Base-by-base conservation (phyloP, 1,284 basidiomycete genomes). In the Coniferiporia weirii region DNA sequence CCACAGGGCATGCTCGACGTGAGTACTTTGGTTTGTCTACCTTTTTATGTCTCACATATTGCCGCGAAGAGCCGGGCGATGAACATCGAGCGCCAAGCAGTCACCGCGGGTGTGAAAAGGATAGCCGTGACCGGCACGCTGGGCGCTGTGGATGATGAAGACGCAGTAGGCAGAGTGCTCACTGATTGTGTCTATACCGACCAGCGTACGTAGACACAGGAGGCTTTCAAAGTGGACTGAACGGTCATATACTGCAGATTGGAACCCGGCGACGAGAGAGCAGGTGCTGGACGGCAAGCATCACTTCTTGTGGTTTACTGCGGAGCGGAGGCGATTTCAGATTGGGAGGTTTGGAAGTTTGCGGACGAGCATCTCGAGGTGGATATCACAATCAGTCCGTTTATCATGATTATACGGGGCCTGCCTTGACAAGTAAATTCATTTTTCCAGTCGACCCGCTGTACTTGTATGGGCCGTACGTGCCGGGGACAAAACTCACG, bases 331-430 rank as follows among this genome's bases (percentile, higher is more conserved):
- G 59, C 51, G 7, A 44, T 64, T 4, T 46, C 59, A 17, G 62
- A 64, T 36, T 47, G 38, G n/a, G 59, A 59, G n/a, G 52, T 61
- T n/a, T 64, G 63, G 63, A 52, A 61, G 46, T 64, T 59, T 45
- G 62, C 61, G 1, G 49, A 61, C 13, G 19, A 53, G n/a, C 56
- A 61, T 15, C 53, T 56, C 6, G 56, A 59, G 12, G 35, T 62
- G 9, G 62, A 64, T 36, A 60, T 64, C 51, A 48, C 56, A 5
- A 59, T 52, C 32, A 57, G 62, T 64, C 27, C 17, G 57, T 56
- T 46, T 17, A 17, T 17, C 19, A 3, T 9, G 17, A n/a, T 13
- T 4, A 8, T 27, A 27, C 2, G 27, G 27, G 27, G 27, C 2
- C 17, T 46, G 17, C 17, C 19, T 46, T n/a, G 19, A 19, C 44